phyloP scores from a whole-genome alignment of 176 grass and related monocot genomes.

The Carex scoparia region DNA sequence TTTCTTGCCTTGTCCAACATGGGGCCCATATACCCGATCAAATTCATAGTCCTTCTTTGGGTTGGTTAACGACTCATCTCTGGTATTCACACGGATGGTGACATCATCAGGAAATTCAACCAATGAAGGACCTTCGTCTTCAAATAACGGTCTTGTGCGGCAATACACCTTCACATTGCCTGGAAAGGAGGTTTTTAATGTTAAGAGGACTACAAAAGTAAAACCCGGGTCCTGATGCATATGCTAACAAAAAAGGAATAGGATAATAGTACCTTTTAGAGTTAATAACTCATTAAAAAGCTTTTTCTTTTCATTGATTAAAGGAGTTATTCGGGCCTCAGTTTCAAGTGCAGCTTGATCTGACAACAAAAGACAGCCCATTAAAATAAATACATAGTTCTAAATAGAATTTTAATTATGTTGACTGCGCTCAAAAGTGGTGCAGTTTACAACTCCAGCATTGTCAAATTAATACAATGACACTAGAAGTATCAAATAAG shows the following conservation, averaged over 20 bases:
- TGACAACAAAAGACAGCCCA: slow-evolving; percentile 27
- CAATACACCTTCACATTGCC: slow-evolving; percentile 93
- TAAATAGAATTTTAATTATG: not conserved
- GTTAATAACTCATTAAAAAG: slow-evolving; percentile 94
- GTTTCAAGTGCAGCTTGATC: slow-evolving; percentile 96
- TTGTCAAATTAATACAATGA: not conserved
- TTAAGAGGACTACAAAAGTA: slow-evolving; percentile 23
- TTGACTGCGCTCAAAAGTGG: not conserved
- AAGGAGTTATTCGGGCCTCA: slow-evolving; percentile 81
- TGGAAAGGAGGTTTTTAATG: slow-evolving; percentile 34
- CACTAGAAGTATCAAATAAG: not conserved
- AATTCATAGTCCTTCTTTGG: slow-evolving; percentile 98
- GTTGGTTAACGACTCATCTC: slow-evolving; percentile 81
- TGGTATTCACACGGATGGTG: slow-evolving; percentile 84
- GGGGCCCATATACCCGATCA: slow-evolving; percentile 88
- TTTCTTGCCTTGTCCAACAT: slow-evolving; percentile 83
- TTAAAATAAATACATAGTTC: slow-evolving; percentile 13
- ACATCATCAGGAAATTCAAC: slow-evolving; percentile 96
- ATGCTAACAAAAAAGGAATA: slow-evolving; percentile 12
- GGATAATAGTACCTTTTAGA: slow-evolving; percentile 53
- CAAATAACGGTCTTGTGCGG: slow-evolving; percentile 79
- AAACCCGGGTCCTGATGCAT: slow-evolving; percentile 16
- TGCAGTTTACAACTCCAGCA: not conserved
- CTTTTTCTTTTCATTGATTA: slow-evolving; percentile 88
- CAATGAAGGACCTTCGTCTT: slow-evolving; percentile 65